phyloP scores from a whole-genome alignment of 2,329 filamentous ascomycete genomes.

The Aspergillus udagawae region DNA sequence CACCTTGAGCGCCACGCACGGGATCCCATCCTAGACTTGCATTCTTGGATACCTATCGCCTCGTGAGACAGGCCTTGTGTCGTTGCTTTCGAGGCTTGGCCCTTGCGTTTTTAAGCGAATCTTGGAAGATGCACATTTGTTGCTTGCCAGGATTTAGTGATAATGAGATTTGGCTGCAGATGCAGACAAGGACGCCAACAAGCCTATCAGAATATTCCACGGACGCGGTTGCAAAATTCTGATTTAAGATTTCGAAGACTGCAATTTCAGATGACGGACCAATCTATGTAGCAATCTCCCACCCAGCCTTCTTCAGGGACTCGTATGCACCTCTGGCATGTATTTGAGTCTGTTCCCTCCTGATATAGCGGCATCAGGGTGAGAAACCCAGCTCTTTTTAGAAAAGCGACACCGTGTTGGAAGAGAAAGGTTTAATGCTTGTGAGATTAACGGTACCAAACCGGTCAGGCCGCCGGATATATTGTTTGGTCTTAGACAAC shows the following conservation, averaged over 20 bases:
- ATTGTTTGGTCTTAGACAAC: neutral
- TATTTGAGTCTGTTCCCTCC: neutral
- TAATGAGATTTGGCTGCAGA: neutral
- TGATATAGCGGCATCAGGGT: neutral
- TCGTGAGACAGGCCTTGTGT: neutral
- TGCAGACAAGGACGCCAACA: neutral
- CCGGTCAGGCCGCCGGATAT: neutral
- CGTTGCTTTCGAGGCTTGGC: neutral
- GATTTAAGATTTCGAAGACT: neutral
- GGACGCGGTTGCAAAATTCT: no score
- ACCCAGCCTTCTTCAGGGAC: neutral
- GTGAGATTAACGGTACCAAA: neutral
- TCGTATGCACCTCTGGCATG: neutral
- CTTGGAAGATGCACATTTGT: neutral
- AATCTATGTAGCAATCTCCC: neutral
- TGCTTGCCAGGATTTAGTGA: neutral
- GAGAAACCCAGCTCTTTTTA: no score
- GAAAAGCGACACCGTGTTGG: neutral
- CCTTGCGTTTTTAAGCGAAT: neutral
- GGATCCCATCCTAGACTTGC: neutral
- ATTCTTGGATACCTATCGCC: neutral
- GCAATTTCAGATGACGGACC: neutral
- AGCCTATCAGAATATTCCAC: neutral
- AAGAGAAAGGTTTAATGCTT: neutral
- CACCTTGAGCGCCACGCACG: neutral